A percentile compares a stretch with the other conserved stretches of the same genome.
Conservation (phyloP, 441 rosid species). For the Bocquillonia castaneifolia region DNA sequence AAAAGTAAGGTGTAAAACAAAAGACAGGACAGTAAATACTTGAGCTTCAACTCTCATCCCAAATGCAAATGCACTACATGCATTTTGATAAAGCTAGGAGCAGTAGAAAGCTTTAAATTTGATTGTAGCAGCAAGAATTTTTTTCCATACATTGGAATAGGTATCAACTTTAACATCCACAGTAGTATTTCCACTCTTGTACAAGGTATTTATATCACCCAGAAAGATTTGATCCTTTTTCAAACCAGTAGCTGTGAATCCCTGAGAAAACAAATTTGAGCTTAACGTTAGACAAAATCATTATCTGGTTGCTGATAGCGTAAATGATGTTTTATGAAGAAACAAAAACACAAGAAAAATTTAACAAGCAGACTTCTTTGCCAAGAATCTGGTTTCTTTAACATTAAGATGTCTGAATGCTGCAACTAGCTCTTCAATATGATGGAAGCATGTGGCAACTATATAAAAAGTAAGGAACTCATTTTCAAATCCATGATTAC, state of each 20-base stretch:
- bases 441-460: neutral
- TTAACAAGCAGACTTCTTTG: neutral
- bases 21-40: conserved; percentile 3
- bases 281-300: conserved; percentile 8
- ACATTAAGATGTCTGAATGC: neutral
- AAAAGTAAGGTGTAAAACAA: conserved; percentile 11
- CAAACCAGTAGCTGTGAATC: conserved; percentile 65
- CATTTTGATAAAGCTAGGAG: conserved; percentile 1
- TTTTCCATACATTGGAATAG: conserved; percentile 54
- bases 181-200: conserved; percentile 54
- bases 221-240: conserved; percentile 55
- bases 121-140: conserved; percentile 16
- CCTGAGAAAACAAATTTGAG: conserved; percentile 37
- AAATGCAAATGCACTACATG: neutral
- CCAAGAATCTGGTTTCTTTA: neutral
- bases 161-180: conserved; percentile 74
- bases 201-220: conserved; percentile 64
- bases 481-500: neutral
- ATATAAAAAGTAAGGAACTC: neutral
- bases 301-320: neutral
- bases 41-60: neutral
- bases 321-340: neutral
- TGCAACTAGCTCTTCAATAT: too few relatives aligned
- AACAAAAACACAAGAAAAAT: neutral
- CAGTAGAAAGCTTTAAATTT: conserved; percentile 11